Conservation (phyloP, 495 filamentous ascomycete genomes). For the Trichoderma reesei region DNA sequence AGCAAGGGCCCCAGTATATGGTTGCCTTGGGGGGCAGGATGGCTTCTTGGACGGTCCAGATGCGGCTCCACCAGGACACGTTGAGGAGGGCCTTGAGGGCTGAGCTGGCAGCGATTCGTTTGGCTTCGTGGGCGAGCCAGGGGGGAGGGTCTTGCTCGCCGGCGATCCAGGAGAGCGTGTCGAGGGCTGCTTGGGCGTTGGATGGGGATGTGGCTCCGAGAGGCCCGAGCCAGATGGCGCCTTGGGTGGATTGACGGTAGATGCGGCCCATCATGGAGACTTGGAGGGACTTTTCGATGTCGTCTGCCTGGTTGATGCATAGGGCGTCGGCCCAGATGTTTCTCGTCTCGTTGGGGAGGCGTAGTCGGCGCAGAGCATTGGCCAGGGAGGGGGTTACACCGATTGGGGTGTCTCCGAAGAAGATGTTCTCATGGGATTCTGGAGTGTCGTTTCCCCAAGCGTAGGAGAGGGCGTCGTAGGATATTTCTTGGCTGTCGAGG, state of each 20-base stretch:
- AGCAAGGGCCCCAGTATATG: conserved; percentile 11
- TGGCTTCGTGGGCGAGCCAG: not conserved
- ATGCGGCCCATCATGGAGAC: conserved; percentile 29
- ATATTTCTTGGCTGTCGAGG: not conserved
- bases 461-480: conserved; percentile 28
- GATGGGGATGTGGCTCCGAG: conserved; percentile 14
- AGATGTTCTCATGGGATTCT: conserved; percentile 12
- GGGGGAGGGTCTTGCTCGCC: not conserved
- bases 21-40: conserved; percentile 15
- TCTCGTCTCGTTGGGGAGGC: conserved; percentile 14
- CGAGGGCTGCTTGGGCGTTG: conserved; percentile 11
- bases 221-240: conserved; percentile 20
- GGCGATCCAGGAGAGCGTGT: conserved; percentile 8
- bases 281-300: conserved; percentile 24
- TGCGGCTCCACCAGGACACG: conserved; percentile 17
- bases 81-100: conserved; percentile 15
- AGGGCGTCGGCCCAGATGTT: conserved; percentile 28
- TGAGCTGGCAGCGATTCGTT: not conserved
- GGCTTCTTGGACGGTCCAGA: conserved; percentile 22
- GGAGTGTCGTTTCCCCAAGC: conserved; percentile 21
- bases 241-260: conserved; percentile 18
- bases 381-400: conserved; percentile 18
- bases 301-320: conserved; percentile 28
- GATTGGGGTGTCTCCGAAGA: conserved; percentile 4
- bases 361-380: conserved; percentile 15